These are phyloP conservation scores for Drechslera avenae DNA, from an alignment of 2,329 filamentous ascomycete genomes.

Conservation along the genomic window DNA sequence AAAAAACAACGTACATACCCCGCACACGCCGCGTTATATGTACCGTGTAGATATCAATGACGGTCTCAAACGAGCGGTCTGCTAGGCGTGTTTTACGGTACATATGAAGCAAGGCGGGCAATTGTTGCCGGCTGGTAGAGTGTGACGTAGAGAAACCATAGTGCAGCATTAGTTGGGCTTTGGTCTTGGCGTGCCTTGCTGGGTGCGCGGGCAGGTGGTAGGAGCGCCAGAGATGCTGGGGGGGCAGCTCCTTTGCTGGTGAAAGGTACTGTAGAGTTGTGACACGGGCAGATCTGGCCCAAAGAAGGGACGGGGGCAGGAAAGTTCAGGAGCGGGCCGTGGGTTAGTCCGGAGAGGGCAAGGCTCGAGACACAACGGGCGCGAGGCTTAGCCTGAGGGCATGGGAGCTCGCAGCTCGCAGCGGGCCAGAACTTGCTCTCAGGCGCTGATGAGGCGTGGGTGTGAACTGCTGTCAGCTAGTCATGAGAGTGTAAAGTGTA, in stretches of 20 bases:
- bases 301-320: conserved; percentile 2
- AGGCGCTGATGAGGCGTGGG: background rate
- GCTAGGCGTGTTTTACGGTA: too few species aligned
- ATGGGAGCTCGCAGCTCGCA: background rate
- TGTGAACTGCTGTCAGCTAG: too few species aligned
- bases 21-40: too few species aligned
- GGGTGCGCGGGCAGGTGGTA: background rate
- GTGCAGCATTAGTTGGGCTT: background rate
- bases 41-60: too few species aligned
- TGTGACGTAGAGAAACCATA: background rate
- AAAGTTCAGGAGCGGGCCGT: conserved; percentile 13
- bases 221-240: background rate
- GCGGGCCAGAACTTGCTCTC: background rate
- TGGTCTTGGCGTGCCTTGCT: background rate
- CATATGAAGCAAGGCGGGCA: background rate
- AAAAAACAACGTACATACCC: too few species aligned
- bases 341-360: conserved; percentile 7
- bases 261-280: too few species aligned
- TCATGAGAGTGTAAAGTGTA: too few species aligned
- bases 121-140: background rate
- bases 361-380: conserved; percentile 3
- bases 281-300: conserved; percentile 2
- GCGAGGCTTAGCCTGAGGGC: background rate
- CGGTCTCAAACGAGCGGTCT: too few species aligned
- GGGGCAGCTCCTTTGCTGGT: background rate